Percentiles rank a stretch among this genome's conserved stretches.
Conservation (phyloP, 768 basidiomycete species). For the Leccinum olivaceopallidum region DNA sequence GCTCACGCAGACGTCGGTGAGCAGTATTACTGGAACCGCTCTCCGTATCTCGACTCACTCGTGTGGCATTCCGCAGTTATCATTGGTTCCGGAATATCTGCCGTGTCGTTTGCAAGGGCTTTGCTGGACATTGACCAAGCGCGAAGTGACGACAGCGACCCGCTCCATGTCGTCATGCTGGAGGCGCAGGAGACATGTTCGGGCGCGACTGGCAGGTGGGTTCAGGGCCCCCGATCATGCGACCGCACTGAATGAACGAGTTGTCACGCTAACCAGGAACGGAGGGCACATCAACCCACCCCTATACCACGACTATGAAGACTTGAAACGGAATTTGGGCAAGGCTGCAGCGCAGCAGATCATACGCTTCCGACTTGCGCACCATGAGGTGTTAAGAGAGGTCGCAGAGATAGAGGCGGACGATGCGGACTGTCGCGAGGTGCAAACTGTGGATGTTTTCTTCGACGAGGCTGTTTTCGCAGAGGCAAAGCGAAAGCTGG, state of each 20-base stretch:
- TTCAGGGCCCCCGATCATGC: not conserved
- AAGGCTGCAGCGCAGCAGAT: constrained; percentile 38
- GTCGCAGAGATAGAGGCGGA: constrained; percentile 33
- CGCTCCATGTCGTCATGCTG: constrained; percentile 48
- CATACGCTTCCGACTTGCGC: constrained; percentile 42
- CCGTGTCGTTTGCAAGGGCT: constrained; percentile 43
- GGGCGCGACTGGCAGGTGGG: constrained; percentile 52
- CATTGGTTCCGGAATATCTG: constrained; percentile 57
- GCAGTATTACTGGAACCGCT: not conserved
- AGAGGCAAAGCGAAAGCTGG: constrained; percentile 45
- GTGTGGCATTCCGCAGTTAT: constrained; percentile 34
- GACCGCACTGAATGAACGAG: not conserved
- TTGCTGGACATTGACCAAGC: constrained; percentile 33
- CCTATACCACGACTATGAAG: constrained; percentile 45
- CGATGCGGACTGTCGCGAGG: constrained; percentile 32
- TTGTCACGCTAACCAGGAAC: constrained; percentile 34
- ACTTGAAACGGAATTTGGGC: constrained; percentile 41
- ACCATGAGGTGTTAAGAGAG: constrained; percentile 33
- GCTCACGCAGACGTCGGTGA: constrained; percentile 56
- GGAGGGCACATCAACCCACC: constrained; percentile 53
- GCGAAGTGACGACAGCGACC: constrained; percentile 16
- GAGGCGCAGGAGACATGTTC: constrained; percentile 62
- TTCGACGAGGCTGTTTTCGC: constrained; percentile 33
- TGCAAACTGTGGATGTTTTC: constrained; percentile 36
- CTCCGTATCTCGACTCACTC: not conserved